Evolutionary conservation across 2,329 filamentous ascomycete species (phyloP).

Genomic region (Diplodia scrobiculata): DNA sequence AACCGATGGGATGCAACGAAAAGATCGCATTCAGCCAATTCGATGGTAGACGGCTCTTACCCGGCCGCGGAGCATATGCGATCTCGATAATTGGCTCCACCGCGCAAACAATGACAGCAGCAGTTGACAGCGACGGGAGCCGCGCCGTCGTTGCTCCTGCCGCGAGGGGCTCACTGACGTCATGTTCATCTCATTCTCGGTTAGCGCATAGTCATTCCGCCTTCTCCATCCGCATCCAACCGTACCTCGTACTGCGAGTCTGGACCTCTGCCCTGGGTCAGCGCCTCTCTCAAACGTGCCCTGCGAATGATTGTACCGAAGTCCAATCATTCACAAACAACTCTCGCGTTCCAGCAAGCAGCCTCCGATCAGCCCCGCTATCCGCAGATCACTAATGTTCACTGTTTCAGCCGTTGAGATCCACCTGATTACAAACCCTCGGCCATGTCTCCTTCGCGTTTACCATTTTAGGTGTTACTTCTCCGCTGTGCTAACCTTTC

Average conservation of each 20-base stretch:
- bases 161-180: slow-evolving; percentile 7
- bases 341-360: neutral
- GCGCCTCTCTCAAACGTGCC: neutral
- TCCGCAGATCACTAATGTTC: neutral
- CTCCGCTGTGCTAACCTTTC: neutral
- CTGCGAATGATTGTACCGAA: too few species aligned
- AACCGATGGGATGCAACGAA: neutral
- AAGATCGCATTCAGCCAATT: slow-evolving; percentile 13
- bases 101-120: slow-evolving; percentile 7
- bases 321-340: neutral
- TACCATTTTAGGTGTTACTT: neutral
- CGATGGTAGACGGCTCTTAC: neutral
- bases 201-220: neutral
- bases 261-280: neutral
- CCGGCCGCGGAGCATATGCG: neutral
- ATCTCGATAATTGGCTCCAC: neutral
- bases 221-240: neutral
- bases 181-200: neutral
- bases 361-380: neutral
- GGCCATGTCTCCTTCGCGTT: neutral
- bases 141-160: neutral
- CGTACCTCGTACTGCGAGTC: neutral
- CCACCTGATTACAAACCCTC: neutral
- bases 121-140: neutral
- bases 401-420: neutral